phyloP scores from a whole-genome alignment of 106 monocot species.

The Phalaenopsis aphrodite region DNA sequence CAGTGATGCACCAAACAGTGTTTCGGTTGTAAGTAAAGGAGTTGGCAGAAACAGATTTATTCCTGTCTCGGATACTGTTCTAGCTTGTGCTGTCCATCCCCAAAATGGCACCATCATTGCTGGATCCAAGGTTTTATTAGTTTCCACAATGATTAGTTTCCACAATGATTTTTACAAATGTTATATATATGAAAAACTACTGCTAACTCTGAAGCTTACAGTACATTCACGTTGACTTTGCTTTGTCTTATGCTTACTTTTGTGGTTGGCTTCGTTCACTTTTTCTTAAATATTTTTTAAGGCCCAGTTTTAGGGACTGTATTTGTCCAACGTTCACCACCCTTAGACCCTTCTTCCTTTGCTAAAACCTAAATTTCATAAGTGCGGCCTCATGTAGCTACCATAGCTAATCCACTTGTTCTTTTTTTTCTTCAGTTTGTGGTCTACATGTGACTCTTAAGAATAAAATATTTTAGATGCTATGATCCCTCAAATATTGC shows the following conservation, averaged over 20 bases:
- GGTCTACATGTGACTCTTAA: no score
- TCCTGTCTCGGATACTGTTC: conserved; percentile 32
- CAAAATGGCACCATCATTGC: conserved; percentile 64
- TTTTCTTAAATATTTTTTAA: no score
- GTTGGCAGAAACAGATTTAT: conserved; percentile 37
- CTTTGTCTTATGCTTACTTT: background rate
- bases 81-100: conserved; percentile 75
- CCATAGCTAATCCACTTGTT: no score
- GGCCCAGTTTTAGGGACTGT: no score
- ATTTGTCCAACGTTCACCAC: no score
- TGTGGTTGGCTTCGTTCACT: no score
- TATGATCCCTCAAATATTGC: no score
- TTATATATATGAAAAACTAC: background rate
- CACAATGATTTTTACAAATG: background rate
- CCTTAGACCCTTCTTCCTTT: no score
- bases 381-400: no score
- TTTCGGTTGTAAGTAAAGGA: conserved; percentile 17
- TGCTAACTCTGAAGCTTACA: background rate
- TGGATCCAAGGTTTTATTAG: conserved; percentile 62
- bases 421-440: no score
- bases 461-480: no score
- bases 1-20: conserved; percentile 35
- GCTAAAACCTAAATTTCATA: no score
- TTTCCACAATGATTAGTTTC: background rate
- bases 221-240: background rate